Percentiles rank a stretch among this genome's conserved stretches.
These are phyloP conservation scores for Cladosporium sp. DNA, from an alignment of 2,329 filamentous ascomycete genomes.

Conservation along the genomic window DNA sequence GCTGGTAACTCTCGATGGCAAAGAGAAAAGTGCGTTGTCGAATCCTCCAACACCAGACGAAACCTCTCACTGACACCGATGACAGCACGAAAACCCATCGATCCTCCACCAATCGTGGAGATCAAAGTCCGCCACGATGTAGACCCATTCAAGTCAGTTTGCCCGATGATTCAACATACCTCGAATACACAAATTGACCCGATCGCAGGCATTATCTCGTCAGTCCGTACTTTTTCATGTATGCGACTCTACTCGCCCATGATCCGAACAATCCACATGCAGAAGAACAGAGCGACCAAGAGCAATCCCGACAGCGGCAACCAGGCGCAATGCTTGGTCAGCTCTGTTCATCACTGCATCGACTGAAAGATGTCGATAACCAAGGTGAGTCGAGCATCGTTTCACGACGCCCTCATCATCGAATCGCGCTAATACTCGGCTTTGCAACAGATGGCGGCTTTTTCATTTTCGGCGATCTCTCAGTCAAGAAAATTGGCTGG, in stretches of 20 bases:
- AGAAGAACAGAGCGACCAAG: constrained; percentile 19
- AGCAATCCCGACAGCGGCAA: not conserved
- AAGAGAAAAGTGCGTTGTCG: constrained; percentile 62
- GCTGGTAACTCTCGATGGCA: constrained; percentile 61
- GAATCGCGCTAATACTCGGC: not conserved
- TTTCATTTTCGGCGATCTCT: constrained; percentile 88
- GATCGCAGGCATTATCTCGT: constrained; percentile 54
- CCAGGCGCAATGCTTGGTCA: constrained; percentile 51
- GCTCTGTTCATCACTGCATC: constrained; percentile 74
- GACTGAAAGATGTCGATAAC: constrained; percentile 73
- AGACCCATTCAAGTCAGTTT: constrained; percentile 13
- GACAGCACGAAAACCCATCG: constrained; percentile 76
- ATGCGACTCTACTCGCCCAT: constrained; percentile 46
- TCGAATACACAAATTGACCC: not conserved
- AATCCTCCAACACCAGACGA: not conserved
- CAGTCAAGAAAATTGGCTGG: constrained; percentile 67
- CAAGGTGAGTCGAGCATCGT: constrained; percentile 37
- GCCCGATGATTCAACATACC: not conserved
- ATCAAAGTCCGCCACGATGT: constrained; percentile 54
- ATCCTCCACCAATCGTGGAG: constrained; percentile 81
- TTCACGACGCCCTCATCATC: not conserved
- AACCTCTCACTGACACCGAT: constrained; percentile 10
- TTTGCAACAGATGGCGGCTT: constrained; percentile 63
- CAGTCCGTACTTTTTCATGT: constrained; percentile 63
- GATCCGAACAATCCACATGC: constrained; percentile 12